These are phyloP conservation scores for Plantago lanceolata DNA, from an alignment of 305 asterid genomes.

Conservation along the genomic window DNA sequence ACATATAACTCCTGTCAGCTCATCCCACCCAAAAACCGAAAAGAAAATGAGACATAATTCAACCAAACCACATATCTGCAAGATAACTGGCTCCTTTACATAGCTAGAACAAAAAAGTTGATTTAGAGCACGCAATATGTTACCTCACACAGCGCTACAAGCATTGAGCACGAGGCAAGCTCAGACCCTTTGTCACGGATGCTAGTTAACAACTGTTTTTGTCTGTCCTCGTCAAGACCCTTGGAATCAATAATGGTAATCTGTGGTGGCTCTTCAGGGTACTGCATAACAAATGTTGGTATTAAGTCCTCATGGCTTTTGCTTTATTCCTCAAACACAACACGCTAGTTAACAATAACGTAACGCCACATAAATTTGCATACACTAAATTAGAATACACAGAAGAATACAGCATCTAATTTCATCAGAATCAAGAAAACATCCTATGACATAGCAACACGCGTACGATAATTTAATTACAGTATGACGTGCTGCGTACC, in stretches of 20 bases:
- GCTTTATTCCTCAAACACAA: neutral
- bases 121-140: slow-evolving; percentile 16
- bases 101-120: slow-evolving; percentile 15
- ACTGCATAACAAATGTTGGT: slow-evolving; percentile 42
- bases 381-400: too few species aligned
- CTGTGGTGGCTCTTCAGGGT: slow-evolving; percentile 78
- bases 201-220: slow-evolving; percentile 49
- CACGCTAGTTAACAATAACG: neutral
- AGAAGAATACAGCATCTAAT: neutral
- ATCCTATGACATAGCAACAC: neutral
- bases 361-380: neutral
- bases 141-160: slow-evolving; percentile 95
- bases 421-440: neutral
- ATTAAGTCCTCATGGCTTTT: slow-evolving; percentile 15
- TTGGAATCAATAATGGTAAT: slow-evolving; percentile 66
- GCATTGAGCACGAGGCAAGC: slow-evolving; percentile 73
- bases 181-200: slow-evolving; percentile 56
- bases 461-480: neutral
- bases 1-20: neutral
- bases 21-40: neutral
- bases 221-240: slow-evolving; percentile 84
- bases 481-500: slow-evolving; percentile 36
- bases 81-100: neutral
- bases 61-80: slow-evolving; percentile 5
- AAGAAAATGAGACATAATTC: neutral